These are phyloP conservation scores for Penicillium sp. DNA, from an alignment of 2,329 filamentous ascomycete species.

Conservation along the genomic window DNA sequence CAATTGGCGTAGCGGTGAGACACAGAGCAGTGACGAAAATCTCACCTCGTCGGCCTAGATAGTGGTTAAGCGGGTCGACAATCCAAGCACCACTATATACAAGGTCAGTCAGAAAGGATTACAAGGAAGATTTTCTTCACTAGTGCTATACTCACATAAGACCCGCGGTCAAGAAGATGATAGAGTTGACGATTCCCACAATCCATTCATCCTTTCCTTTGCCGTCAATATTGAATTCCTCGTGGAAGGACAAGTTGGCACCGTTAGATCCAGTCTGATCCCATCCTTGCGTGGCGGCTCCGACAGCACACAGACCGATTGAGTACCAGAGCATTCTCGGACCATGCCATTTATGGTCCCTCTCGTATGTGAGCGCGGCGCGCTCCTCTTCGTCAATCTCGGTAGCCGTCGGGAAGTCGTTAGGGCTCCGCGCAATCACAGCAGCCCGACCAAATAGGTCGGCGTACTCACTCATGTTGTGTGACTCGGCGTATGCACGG, in stretches of 20 bases:
- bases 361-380: conserved; percentile 38
- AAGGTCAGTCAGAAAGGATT: conserved; percentile 20
- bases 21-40: conserved; percentile 57
- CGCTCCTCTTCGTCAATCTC: conserved; percentile 37
- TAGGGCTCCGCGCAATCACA: conserved; percentile 29
- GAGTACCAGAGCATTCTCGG: conserved; percentile 40
- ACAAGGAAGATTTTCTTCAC: conserved; percentile 39
- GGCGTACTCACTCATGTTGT: conserved; percentile 32
- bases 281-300: conserved; percentile 45
- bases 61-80: conserved; percentile 55
- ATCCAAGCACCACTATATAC: conserved; percentile 49
- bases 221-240: conserved; percentile 37
- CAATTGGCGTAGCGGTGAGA: conserved; percentile 58
- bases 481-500: conserved; percentile 20
- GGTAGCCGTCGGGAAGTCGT: conserved; percentile 22
- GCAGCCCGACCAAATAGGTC: conserved; percentile 31
- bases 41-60: conserved; percentile 51
- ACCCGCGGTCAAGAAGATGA: conserved; percentile 34
- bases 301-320: conserved; percentile 43
- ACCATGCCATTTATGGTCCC: conserved; percentile 42
- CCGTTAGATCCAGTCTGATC: conserved; percentile 49
- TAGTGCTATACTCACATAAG: conserved; percentile 8
- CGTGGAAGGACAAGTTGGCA: conserved; percentile 44
- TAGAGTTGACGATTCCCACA: conserved; percentile 56
- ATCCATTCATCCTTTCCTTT: conserved; percentile 44